Conservation (phyloP, 2,329 filamentous ascomycete species). For the Fusarium goolgardi region DNA sequence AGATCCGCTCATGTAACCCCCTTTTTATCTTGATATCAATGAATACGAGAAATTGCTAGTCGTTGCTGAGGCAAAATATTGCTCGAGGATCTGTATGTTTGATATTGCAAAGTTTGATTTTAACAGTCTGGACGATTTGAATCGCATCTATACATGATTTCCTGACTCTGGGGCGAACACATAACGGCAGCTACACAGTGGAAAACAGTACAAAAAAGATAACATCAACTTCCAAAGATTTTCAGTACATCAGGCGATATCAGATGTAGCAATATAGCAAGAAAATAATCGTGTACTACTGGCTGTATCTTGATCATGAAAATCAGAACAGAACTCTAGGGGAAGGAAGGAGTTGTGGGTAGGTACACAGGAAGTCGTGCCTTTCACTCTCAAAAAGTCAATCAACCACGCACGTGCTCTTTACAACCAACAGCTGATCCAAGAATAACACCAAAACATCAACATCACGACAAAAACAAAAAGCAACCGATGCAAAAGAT, state of each 20-base stretch:
- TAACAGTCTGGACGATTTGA: too few species aligned
- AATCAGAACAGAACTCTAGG: not conserved
- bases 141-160: not conserved
- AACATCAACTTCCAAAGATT: not conserved
- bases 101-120: too few species aligned
- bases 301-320: not conserved
- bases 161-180: too few species aligned
- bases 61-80: fast-evolving
- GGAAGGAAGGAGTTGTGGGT: not conserved
- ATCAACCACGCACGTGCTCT: not conserved
- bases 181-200: too few species aligned
- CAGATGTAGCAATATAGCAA: not conserved
- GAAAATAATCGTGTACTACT: not conserved
- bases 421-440: fast-evolving
- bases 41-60: not conserved
- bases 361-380: not conserved
- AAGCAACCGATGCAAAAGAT: not conserved
- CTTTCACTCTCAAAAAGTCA: not conserved
- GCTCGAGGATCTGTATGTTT: too few species aligned
- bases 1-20: conserved; percentile 27
- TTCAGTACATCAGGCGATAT: not conserved
- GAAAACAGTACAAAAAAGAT: not conserved
- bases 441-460: not conserved
- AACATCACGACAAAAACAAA: not conserved
- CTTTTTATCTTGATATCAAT: conserved; percentile 9